Evolutionary conservation across 2,329 filamentous ascomycete species (phyloP).

Genomic region (Mollisia scopiformis): DNA sequence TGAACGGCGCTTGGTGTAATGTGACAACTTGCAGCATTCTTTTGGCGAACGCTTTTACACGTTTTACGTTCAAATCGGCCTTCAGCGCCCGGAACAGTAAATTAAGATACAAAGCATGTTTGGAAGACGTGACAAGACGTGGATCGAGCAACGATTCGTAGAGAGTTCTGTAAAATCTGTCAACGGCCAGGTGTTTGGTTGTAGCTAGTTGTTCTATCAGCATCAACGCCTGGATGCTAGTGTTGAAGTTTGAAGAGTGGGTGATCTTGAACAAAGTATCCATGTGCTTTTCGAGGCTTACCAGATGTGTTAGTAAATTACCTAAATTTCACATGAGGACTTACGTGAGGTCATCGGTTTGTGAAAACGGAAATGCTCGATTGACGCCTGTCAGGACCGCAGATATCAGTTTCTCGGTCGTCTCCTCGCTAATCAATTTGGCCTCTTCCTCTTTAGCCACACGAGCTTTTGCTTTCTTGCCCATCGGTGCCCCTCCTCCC

Average conservation of each 20-base stretch:
- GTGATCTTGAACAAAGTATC: slow-evolving; percentile 95
- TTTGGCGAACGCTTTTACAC: slow-evolving; percentile 96
- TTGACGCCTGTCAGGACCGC: slow-evolving; percentile 94
- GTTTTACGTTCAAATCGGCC: slow-evolving; percentile 84
- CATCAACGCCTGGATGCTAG: slow-evolving; percentile 92
- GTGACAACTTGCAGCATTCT: slow-evolving; percentile 85
- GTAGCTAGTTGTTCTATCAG: slow-evolving; percentile 90
- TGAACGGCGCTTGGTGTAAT: slow-evolving; percentile 89
- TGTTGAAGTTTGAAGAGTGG: slow-evolving; percentile 98
- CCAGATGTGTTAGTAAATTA: slow-evolving; percentile 26
- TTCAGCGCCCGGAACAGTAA: slow-evolving; percentile 87
- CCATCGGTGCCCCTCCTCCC: slow-evolving; percentile 54
- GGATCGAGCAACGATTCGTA: slow-evolving; percentile 96
- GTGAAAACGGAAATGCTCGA: slow-evolving; percentile 90
- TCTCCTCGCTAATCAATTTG: slow-evolving; percentile 41
- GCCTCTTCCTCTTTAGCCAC: slow-evolving; percentile 42
- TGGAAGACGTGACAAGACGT: slow-evolving; percentile 85
- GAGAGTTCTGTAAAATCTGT: slow-evolving; percentile 92
- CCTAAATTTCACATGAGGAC: slow-evolving; percentile 29
- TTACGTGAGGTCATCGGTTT: slow-evolving; percentile 75
- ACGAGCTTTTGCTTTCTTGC: slow-evolving; percentile 52
- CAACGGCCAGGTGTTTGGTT: slow-evolving; percentile 78
- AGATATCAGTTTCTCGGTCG: slow-evolving; percentile 89
- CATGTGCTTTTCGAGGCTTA: slow-evolving; percentile 80
- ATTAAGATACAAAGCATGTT: slow-evolving; percentile 94